phyloP scores from a whole-genome alignment of 208 protist species.

The Tritrichomonas foetus region DNA sequence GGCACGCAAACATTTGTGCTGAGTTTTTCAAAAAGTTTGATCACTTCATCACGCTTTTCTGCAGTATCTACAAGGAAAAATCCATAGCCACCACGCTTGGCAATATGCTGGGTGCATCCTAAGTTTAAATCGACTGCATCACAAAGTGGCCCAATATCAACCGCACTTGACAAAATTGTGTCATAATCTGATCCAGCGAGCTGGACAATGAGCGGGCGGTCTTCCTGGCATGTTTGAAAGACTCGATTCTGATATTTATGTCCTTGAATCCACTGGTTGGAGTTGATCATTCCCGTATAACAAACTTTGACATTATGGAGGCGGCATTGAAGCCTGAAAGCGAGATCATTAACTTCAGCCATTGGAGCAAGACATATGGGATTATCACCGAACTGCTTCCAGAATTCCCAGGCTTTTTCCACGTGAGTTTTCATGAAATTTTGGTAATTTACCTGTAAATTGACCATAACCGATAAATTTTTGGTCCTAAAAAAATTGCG shows the following conservation, averaged over 20 bases:
- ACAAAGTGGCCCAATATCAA: background rate
- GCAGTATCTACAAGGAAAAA: conserved; percentile 49
- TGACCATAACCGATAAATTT: no score
- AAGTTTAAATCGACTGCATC: conserved; percentile 58
- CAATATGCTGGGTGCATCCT: conserved; percentile 56
- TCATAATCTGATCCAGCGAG: conserved; percentile 48
- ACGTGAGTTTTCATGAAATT: background rate
- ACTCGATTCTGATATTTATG: background rate
- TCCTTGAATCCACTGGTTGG: background rate
- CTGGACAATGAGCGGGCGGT: conserved; percentile 51
- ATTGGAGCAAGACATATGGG: conserved; percentile 47
- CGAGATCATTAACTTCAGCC: conserved; percentile 52
- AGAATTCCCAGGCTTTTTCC: background rate
- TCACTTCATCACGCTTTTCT: background rate
- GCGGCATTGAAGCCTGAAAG: conserved; percentile 48
- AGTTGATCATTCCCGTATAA: conserved; percentile 22
- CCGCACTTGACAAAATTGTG: background rate
- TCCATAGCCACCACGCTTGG: conserved; percentile 54
- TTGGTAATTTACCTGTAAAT: no score
- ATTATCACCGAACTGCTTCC: background rate
- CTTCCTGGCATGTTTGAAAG: conserved; percentile 35
- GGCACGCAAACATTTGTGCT: conserved; percentile 37
- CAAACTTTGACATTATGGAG: background rate
- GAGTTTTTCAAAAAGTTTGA: background rate
- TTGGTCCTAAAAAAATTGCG: no score